Percentiles rank a stretch among this genome's conserved stretches.
These are phyloP conservation scores for Talaromyces nanjingensis DNA, from an alignment of 495 filamentous ascomycete genomes.

Conservation along the genomic window DNA sequence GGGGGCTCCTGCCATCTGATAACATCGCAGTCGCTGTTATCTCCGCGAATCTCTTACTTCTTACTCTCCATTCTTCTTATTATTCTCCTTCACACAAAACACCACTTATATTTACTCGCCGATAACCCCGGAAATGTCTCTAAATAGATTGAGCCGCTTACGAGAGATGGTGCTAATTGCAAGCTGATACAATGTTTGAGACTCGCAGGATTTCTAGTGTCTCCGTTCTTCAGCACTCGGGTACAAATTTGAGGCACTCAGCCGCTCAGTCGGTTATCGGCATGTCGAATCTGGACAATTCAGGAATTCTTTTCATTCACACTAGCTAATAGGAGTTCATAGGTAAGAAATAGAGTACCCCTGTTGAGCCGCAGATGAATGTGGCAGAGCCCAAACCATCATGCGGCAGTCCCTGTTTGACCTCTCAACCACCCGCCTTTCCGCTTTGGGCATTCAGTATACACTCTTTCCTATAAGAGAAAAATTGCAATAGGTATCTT, in stretches of 20 bases:
- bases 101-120: background rate
- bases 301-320: background rate
- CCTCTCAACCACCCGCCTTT: background rate
- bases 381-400: conserved; percentile 1
- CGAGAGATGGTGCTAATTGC: background rate
- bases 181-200: background rate
- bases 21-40: background rate
- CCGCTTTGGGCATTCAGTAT: background rate
- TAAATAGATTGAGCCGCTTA: background rate
- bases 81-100: background rate
- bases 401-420: conserved; percentile 6
- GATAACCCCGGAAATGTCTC: background rate
- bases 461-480: background rate
- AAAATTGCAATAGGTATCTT: background rate
- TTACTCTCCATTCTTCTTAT: background rate
- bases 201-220: background rate
- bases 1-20: background rate
- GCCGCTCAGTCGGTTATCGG: background rate
- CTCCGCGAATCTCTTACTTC: background rate
- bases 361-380: conserved; percentile 1
- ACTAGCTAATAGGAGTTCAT: background rate
- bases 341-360: background rate
- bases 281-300: background rate
- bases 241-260: background rate
- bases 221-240: background rate